Conservation (phyloP, 2,329 filamentous ascomycete genomes). For the Fusarium abutilonis region DNA sequence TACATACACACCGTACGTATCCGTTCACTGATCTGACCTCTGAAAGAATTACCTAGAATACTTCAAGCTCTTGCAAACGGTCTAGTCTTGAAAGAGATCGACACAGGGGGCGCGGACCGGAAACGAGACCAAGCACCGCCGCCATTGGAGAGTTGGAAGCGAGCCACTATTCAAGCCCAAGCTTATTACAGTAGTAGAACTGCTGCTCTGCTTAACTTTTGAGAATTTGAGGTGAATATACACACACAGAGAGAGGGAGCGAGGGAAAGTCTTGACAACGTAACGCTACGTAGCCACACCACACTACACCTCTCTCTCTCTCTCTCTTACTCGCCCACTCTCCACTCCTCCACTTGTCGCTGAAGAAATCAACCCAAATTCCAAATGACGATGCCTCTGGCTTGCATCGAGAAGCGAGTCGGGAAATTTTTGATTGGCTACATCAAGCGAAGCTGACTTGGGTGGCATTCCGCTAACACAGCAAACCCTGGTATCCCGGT, state of each 20-base stretch:
- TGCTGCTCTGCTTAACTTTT: background rate
- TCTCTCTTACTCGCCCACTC: too few species aligned
- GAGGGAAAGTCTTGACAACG: too few species aligned
- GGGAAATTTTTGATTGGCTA: slow-evolving; percentile 46
- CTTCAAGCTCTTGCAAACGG: slow-evolving; percentile 3
- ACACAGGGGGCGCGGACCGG: slow-evolving; percentile 23
- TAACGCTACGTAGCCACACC: too few species aligned
- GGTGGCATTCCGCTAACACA: slow-evolving; percentile 40
- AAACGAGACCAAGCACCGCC: slow-evolving; percentile 9
- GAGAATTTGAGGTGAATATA: too few species aligned
- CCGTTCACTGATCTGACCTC: too few species aligned
- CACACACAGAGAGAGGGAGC: too few species aligned
- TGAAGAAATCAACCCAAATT: slow-evolving; percentile 14
- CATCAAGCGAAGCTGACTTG: slow-evolving; percentile 43
- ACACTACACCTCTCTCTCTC: too few species aligned
- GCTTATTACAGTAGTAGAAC: too few species aligned
- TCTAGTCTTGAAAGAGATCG: slow-evolving; percentile 16
- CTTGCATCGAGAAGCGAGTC: slow-evolving; percentile 47
- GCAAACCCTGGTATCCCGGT: slow-evolving; percentile 15
- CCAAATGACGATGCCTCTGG: slow-evolving; percentile 31
- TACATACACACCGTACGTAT: background rate
- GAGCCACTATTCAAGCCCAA: slow-evolving; percentile 1
- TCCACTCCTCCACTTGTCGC: background rate
- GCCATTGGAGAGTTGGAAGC: slow-evolving; percentile 6
- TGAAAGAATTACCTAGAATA: background rate